Conservation (phyloP, 768 basidiomycete genomes). For the Filobasidium wieringae region DNA sequence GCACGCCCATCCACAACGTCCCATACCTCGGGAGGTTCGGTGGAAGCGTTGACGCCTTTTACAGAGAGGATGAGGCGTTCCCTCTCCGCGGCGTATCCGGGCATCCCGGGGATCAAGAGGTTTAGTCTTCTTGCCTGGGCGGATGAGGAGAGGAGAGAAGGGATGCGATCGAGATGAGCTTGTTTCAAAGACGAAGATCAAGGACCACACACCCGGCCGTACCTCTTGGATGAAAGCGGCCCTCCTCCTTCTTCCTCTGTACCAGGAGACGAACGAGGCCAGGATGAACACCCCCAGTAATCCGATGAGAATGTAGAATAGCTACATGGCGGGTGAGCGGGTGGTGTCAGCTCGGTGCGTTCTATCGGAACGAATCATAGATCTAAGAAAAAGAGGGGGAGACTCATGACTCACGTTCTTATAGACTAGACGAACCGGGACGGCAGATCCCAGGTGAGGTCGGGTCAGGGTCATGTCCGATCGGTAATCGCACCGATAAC, state of each 20-base stretch:
- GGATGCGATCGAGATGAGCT: not conserved
- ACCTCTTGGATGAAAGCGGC: slow-evolving; percentile 4
- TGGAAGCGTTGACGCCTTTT: not conserved
- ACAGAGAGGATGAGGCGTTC: slow-evolving; percentile 3
- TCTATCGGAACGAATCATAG: not conserved
- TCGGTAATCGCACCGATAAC: no score
- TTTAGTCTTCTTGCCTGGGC: slow-evolving; percentile 7
- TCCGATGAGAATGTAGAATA: slow-evolving; percentile 16
- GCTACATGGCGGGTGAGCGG: not conserved
- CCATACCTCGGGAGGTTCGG: slow-evolving; percentile 8
- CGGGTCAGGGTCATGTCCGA: no score
- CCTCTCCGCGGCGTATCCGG: slow-evolving; percentile 10
- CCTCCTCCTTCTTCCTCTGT: slow-evolving; percentile 2
- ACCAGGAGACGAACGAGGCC: slow-evolving; percentile 8
- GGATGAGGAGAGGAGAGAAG: not conserved
- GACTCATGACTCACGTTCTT: not conserved
- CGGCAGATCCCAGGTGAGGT: no score
- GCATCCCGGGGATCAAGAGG: slow-evolving; percentile 12
- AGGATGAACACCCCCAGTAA: slow-evolving; percentile 8
- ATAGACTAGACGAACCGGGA: not conserved
- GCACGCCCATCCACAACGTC: no score
- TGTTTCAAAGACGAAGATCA: not conserved
- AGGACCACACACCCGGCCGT: not conserved
- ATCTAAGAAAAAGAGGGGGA: not conserved
- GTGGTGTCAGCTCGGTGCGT: not conserved